Percentiles rank a stretch among this genome's conserved stretches.
Evolutionary conservation across 148 eudicot genomes (phyloP).

Genomic region (Polygonum aviculare): DNA sequence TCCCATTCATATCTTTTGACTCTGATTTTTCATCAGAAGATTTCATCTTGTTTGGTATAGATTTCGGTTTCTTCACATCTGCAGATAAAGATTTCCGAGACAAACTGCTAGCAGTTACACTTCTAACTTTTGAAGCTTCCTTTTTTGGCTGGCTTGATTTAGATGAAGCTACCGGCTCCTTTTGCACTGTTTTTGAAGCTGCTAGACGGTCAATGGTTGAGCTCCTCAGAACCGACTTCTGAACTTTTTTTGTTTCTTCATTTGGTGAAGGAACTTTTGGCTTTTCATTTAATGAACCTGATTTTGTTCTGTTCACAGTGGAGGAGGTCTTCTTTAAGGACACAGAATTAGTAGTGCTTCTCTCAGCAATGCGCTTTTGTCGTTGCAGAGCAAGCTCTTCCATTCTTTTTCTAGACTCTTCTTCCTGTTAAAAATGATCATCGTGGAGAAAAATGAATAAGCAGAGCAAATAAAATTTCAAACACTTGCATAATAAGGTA

Average conservation of each 20-base stretch:
- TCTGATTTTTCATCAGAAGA: slow-evolving; percentile 25
- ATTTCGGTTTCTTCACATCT: slow-evolving; percentile 24
- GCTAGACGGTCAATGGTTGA: slow-evolving; percentile 80
- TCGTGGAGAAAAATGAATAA: neutral
- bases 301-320: slow-evolving; percentile 7
- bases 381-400: slow-evolving; percentile 52
- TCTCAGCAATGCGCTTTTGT: slow-evolving; percentile 77
- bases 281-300: slow-evolving; percentile 24
- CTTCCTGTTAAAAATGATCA: slow-evolving; percentile 38
- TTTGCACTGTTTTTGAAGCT: slow-evolving; percentile 41
- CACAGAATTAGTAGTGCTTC: slow-evolving; percentile 30
- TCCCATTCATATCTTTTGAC: slow-evolving; percentile 15
- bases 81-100: slow-evolving; percentile 17
- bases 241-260: slow-evolving; percentile 25
- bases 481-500: neutral
- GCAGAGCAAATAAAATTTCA: neutral
- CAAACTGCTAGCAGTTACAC: slow-evolving; percentile 1
- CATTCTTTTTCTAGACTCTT: slow-evolving; percentile 59
- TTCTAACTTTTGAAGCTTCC: slow-evolving; percentile 15
- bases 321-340: slow-evolving; percentile 1
- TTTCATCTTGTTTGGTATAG: slow-evolving; percentile 19
- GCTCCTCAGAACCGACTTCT: slow-evolving; percentile 50
- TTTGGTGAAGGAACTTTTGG: slow-evolving; percentile 17
- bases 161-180: slow-evolving; percentile 25
- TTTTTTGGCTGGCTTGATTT: slow-evolving; percentile 29